Evolutionary conservation across 371 early-diverging fungal species (phyloP).

Genomic region (Neoconidiobolus thromboides): DNA sequence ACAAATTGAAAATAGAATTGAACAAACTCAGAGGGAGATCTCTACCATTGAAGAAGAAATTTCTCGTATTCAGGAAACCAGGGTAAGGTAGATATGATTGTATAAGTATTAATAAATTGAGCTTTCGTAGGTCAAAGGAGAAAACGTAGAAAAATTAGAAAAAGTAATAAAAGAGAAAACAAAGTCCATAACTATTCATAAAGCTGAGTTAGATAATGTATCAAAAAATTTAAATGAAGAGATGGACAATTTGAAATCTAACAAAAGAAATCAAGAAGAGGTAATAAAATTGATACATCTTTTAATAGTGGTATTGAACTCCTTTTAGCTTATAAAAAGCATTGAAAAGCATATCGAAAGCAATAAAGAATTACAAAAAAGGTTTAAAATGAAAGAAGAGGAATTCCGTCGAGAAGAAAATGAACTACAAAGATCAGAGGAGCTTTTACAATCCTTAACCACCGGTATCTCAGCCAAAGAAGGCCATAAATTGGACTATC

Average conservation of each 20-base stretch:
- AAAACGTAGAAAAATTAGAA: slow-evolving; percentile 42
- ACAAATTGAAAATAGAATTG: slow-evolving; percentile 21
- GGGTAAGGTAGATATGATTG: not conserved
- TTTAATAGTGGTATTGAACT: not conserved
- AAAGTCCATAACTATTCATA: slow-evolving; percentile 52
- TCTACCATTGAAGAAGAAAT: slow-evolving; percentile 7
- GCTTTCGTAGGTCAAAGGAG: slow-evolving; percentile 26
- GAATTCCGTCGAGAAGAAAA: slow-evolving; percentile 38
- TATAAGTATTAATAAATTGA: not conserved
- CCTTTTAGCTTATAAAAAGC: not conserved
- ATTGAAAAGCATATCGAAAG: slow-evolving; percentile 27
- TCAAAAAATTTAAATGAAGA: slow-evolving; percentile 59
- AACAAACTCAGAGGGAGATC: slow-evolving; percentile 17
- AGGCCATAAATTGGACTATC: slow-evolving; percentile 83
- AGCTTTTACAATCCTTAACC: slow-evolving; percentile 74
- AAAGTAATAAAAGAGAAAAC: slow-evolving; percentile 42
- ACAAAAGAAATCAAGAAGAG: not conserved
- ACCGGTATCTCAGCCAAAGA: slow-evolving; percentile 82
- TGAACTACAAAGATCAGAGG: slow-evolving; percentile 51
- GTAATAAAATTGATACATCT: not conserved
- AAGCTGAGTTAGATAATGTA: slow-evolving; percentile 61
- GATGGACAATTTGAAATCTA: slow-evolving; percentile 16
- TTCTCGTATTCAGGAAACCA: slow-evolving; percentile 9
- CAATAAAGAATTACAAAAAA: slow-evolving; percentile 14
- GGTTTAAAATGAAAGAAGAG: slow-evolving; percentile 37